Percentiles rank a stretch among this genome's conserved stretches.
Evolutionary conservation across 202 grass and related monocot species (phyloP).

Genomic region (Schoenoplectus tabernaemontani): DNA sequence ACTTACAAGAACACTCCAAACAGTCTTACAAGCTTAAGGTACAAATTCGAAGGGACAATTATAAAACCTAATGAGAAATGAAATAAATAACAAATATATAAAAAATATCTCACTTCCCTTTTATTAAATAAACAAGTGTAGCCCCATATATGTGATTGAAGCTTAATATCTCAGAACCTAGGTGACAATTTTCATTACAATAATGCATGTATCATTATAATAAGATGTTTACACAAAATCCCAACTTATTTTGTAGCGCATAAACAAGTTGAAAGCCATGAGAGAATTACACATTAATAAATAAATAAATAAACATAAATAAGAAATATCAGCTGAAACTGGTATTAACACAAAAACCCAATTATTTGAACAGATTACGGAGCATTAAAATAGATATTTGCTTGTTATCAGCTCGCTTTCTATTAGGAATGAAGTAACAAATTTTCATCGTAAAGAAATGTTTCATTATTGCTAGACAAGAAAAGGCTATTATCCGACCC

Average conservation of each 20-base stretch:
- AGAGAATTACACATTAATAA: neutral
- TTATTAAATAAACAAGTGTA: neutral
- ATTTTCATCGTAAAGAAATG: neutral
- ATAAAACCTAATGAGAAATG: neutral
- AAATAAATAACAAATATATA: neutral
- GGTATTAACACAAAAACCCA: no score
- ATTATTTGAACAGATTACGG: no score
- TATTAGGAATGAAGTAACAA: neutral
- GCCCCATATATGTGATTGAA: neutral
- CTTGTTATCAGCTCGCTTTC: neutral
- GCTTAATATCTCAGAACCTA: neutral
- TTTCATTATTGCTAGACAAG: neutral
- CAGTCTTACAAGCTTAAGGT: neutral
- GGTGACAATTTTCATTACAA: neutral
- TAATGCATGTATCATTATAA: neutral
- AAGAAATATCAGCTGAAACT: no score
- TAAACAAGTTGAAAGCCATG: no score
- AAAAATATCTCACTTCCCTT: neutral
- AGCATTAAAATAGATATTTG: neutral
- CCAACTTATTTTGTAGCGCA: neutral
- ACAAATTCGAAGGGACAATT: neutral
- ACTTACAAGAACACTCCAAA: neutral
- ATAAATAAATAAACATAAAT: no score
- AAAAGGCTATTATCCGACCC: neutral
- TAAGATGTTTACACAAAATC: neutral